A percentile compares a stretch with the other conserved stretches of the same genome.
phyloP scores from a whole-genome alignment of 495 filamentous ascomycete species.

The Podospora australis region DNA sequence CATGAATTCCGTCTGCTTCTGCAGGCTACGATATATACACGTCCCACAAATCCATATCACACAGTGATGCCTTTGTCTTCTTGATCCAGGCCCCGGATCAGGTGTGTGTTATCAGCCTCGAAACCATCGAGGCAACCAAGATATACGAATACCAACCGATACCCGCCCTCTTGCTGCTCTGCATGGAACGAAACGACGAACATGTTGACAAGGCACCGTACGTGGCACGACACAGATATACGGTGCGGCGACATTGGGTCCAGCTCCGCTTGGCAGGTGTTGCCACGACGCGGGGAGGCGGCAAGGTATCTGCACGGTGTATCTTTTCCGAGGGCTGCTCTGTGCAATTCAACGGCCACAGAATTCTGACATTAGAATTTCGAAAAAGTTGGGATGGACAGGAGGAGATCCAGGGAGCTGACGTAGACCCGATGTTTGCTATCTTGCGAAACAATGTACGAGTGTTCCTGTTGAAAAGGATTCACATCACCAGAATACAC shows the following conservation, averaged over 20 bases:
- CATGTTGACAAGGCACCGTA: constrained; percentile 6
- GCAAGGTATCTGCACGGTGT: constrained; percentile 10
- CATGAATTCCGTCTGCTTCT: too few species aligned
- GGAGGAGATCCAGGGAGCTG: neutral
- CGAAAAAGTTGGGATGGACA: neutral
- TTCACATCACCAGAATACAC: neutral
- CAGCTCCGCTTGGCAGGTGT: constrained; percentile 10
- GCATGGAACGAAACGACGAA: neutral
- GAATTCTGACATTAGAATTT: too few species aligned
- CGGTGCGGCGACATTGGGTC: constrained; percentile 6
- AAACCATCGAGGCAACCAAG: neutral
- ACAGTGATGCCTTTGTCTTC: neutral
- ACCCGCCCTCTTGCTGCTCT: neutral
- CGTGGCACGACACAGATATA: constrained; percentile 10
- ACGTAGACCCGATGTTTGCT: too few species aligned
- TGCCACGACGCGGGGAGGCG: neutral
- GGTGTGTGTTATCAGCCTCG: neutral
- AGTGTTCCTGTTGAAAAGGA: too few species aligned
- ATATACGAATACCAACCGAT: neutral
- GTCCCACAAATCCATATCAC: neutral
- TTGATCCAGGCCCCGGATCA: constrained; percentile 2
- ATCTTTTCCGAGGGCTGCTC: neutral
- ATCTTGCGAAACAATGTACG: neutral
- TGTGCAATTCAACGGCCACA: too few species aligned
- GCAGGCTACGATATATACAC: neutral